phyloP scores from a whole-genome alignment of 306 rosid genomes.

The Malus sylvestris region DNA sequence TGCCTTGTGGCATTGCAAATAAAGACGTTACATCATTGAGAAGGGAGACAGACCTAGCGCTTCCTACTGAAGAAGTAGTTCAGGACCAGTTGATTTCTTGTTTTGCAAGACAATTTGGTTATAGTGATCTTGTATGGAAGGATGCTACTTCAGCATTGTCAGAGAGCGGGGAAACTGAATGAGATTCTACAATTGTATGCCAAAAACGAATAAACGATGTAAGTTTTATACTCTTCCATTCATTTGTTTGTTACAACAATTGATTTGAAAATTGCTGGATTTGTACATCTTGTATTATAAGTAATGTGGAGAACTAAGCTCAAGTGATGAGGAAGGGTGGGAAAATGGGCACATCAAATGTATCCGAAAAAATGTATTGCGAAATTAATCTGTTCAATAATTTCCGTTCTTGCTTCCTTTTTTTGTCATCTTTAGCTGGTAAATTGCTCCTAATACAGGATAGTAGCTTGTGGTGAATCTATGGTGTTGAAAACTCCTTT shows the following conservation, averaged over 20 bases:
- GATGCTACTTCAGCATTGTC: constrained; percentile 31
- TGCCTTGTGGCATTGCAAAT: constrained; percentile 80
- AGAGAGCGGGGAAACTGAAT: constrained; percentile 26
- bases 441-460: too few species aligned
- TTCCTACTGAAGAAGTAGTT: constrained; percentile 54
- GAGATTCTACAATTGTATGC: constrained; percentile 10
- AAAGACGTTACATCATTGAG: constrained; percentile 79
- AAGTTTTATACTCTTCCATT: neutral
- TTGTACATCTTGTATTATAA: neutral
- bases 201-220: neutral
- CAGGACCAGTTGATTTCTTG: constrained; percentile 70
- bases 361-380: too few species aligned
- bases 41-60: constrained; percentile 47
- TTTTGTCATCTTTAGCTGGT: too few species aligned
- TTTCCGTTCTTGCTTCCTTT: too few species aligned
- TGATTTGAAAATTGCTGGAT: neutral
- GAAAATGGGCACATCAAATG: neutral
- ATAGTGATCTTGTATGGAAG: constrained; percentile 44
- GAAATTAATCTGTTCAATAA: too few species aligned
- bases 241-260: neutral
- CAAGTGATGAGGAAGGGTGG: neutral
- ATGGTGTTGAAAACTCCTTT: too few species aligned
- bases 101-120: constrained; percentile 68
- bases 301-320: neutral
- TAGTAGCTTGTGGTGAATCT: too few species aligned